Evolutionary conservation across 2,329 filamentous ascomycete species (phyloP), one percentile per base, ranked within the genome.

Genomic region (Fusarium subtropicale): DNA sequence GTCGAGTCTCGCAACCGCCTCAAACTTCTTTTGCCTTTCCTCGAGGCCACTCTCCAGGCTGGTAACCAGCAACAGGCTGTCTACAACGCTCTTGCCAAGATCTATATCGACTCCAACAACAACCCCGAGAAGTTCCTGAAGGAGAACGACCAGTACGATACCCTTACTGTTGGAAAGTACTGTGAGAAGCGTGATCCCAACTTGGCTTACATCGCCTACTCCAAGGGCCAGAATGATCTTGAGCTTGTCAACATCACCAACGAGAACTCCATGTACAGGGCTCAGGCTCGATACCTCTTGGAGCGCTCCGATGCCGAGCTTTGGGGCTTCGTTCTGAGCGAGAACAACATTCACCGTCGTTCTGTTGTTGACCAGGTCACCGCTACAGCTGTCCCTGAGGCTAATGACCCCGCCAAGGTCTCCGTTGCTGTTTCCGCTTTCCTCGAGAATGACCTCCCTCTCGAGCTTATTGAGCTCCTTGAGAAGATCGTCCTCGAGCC

Each of bases 401-500:
- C 92, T 13, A 94, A 87, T 8, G 95, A 99, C 72, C 96, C 97
- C 3, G 91, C 96, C 76, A 97, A 97, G 84, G 96, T 99, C 34
- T 97, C 93, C 1, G 88, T 97, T 71, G 96, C 96, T 48, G 96
- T 99, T 60, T 92, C 97, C 75, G 91, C 94, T 42, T 97, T 99
- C 85, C 89, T 99, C 55, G 90, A 91, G 71, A 92, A 92, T 59
- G 96, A 99, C 76, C 86, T 99, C 71, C 96, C 96, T 11, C 90
- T 91, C 7, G 96, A 99, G 84, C 87, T 99, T 53, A 98, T 99
- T 75, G 97, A 99, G 80, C 88, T 99, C 38, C 87, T 99, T 20
- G 97, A 99, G 86, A 99, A 98, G 89, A 99, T 99, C 72, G 95
- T 99, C 33, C 85, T 99, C n/a, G 96, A 99, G 85, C 97, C 96